phyloP scores from a whole-genome alignment of 352 stramenopile species.

The Phytophthora colocasiae region DNA sequence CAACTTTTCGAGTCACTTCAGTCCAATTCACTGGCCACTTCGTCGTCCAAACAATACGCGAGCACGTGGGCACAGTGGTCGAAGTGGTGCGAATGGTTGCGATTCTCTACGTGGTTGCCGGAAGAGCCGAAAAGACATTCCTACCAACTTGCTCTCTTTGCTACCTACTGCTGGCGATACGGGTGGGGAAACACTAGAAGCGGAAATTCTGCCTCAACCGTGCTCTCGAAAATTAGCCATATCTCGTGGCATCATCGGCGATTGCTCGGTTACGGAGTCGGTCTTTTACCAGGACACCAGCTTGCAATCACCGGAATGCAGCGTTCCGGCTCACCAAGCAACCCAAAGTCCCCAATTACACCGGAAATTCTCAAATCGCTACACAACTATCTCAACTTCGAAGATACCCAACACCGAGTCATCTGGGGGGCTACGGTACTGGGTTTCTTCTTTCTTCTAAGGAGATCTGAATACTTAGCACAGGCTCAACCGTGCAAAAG shows the following conservation, averaged over 20 bases:
- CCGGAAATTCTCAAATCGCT: conserved; percentile 13
- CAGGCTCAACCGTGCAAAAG: background rate
- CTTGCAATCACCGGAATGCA: conserved; percentile 44
- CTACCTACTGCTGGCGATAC: too few species aligned
- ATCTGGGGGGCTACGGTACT: conserved; percentile 38
- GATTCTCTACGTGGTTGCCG: conserved; percentile 18
- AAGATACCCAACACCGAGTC: conserved; percentile 24
- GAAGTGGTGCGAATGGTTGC: conserved; percentile 9
- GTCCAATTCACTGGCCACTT: too few species aligned
- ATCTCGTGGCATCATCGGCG: too few species aligned
- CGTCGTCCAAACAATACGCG: too few species aligned
- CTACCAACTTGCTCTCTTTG: too few species aligned
- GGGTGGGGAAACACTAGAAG: too few species aligned
- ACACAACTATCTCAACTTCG: conserved; percentile 15
- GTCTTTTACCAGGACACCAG: conserved; percentile 22
- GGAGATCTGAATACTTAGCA: too few species aligned
- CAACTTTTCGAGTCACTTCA: too few species aligned
- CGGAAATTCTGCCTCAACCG: too few species aligned
- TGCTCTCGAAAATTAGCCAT: too few species aligned
- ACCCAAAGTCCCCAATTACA: conserved; percentile 17
- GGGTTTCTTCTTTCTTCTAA: conserved; percentile 31
- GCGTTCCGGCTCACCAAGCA: conserved; percentile 9
- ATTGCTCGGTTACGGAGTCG: conserved; percentile 22
- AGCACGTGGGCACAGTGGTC: too few species aligned
- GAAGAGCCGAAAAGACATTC: background rate